Evolutionary conservation across 129 eudicot genomes (phyloP).

Genomic region (Erigeron canadensis): DNA sequence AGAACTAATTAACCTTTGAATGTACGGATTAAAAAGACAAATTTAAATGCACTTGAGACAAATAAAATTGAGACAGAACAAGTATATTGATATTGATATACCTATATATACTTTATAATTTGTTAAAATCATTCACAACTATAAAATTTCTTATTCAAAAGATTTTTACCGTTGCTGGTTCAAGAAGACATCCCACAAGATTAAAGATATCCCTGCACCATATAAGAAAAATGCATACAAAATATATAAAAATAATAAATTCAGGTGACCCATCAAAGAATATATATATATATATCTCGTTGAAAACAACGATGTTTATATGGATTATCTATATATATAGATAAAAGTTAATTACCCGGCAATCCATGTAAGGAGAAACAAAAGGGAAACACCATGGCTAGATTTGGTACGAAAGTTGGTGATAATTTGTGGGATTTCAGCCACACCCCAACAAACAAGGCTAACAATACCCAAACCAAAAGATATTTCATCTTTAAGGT

Average conservation of each 20-base stretch:
- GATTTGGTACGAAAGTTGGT: constrained; percentile 90
- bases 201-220: constrained; percentile 80
- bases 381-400: constrained; percentile 85
- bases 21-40: too few relatives aligned
- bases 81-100: neutral
- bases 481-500: constrained; percentile 61
- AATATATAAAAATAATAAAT: neutral
- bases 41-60: too few relatives aligned
- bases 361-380: constrained; percentile 87
- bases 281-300: too few relatives aligned
- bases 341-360: constrained; percentile 82
- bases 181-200: constrained; percentile 87
- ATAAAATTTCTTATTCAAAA: neutral
- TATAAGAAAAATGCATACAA: neutral
- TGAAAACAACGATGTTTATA: too few relatives aligned
- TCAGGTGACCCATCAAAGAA: too few relatives aligned
- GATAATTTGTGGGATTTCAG: constrained; percentile 97
- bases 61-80: too few relatives aligned
- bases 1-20: too few relatives aligned
- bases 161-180: constrained; percentile 90
- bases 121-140: neutral
- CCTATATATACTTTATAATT: neutral
- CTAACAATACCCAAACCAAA: constrained; percentile 73
- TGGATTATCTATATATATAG: too few relatives aligned
- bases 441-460: constrained; percentile 85